These are phyloP conservation scores for Polychaeton citri DNA, from an alignment of 2,329 filamentous ascomycete genomes.

Conservation along the genomic window DNA sequence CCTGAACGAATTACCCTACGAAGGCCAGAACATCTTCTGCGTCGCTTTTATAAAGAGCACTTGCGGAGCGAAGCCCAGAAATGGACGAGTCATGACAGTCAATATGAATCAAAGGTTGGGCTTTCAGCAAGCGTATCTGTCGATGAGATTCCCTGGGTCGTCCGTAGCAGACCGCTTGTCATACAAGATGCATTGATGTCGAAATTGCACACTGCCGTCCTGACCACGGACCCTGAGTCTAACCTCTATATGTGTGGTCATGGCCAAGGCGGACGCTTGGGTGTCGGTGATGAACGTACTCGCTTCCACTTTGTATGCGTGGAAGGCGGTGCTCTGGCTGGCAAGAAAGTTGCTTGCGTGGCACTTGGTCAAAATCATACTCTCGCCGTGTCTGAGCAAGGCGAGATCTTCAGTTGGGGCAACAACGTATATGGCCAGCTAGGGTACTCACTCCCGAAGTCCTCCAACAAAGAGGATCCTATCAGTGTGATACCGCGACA, in stretches of 20 bases:
- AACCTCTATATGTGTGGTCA: constrained; percentile 91
- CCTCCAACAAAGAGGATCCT: constrained; percentile 66
- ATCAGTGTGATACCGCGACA: constrained; percentile 72
- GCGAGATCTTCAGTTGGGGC: constrained; percentile 93
- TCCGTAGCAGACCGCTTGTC: constrained; percentile 57
- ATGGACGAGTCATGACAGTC: constrained; percentile 24
- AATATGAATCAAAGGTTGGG: constrained; percentile 9
- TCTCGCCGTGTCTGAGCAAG: constrained; percentile 68
- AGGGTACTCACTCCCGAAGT: constrained; percentile 64
- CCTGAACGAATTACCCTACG: constrained; percentile 70
- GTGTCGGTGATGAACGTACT: constrained; percentile 79
- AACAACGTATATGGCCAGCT: constrained; percentile 76
- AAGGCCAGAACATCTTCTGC: constrained; percentile 64
- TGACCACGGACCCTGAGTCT: constrained; percentile 75
- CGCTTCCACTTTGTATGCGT: constrained; percentile 77
- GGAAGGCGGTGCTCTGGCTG: constrained; percentile 56
- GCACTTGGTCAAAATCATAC: constrained; percentile 87
- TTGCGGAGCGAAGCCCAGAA: constrained; percentile 30
- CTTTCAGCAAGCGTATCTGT: constrained; percentile 18
- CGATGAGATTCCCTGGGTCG: constrained; percentile 55
- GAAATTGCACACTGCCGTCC: constrained; percentile 78
- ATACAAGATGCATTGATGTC: constrained; percentile 77
- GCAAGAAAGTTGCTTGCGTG: constrained; percentile 62
- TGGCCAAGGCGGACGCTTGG: constrained; percentile 77
- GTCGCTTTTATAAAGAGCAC: constrained; percentile 59